Conservation (phyloP, 2,329 filamentous ascomycete species). For the Pseudogymnoascus sp. region DNA sequence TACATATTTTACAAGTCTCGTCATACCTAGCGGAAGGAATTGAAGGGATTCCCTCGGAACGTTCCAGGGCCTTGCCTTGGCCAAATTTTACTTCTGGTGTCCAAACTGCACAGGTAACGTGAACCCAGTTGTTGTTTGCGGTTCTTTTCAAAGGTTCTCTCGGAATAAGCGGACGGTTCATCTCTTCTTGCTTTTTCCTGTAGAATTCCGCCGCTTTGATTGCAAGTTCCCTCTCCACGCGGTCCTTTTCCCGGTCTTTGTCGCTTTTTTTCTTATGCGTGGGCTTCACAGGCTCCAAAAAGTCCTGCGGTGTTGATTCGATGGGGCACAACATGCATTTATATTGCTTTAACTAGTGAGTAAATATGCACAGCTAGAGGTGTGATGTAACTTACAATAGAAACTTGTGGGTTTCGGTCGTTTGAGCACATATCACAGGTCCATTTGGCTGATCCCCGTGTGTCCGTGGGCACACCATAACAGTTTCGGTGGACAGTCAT, state of each 20-base stretch:
- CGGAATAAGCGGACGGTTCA: constrained; percentile 74
- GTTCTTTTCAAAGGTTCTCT: constrained; percentile 90
- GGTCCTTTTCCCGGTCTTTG: constrained; percentile 83
- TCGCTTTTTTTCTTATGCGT: constrained; percentile 86
- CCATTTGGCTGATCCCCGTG: constrained; percentile 70
- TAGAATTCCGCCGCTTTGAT: constrained; percentile 75
- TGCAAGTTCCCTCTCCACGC: constrained; percentile 75
- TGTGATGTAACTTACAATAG: constrained; percentile 57
- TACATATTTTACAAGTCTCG: constrained; percentile 78
- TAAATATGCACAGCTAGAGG: constrained; percentile 21
- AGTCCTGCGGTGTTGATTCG: constrained; percentile 71
- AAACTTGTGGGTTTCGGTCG: constrained; percentile 84
- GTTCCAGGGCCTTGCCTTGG: constrained; percentile 71
- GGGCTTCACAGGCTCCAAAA: constrained; percentile 73
- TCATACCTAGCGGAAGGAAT: constrained; percentile 69
- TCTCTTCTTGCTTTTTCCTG: constrained; percentile 72
- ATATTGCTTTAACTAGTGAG: constrained; percentile 55
- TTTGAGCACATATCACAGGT: constrained; percentile 93
- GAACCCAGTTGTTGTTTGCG: constrained; percentile 96
- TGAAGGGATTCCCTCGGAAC: constrained; percentile 82
- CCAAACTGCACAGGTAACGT: constrained; percentile 88
- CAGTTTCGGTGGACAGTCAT: constrained; percentile 87
- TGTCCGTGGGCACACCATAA: constrained; percentile 72
- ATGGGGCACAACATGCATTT: constrained; percentile 89
- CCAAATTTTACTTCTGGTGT: constrained; percentile 90